Evolutionary conservation across 495 filamentous ascomycete species (phyloP), one percentile per base, ranked within the genome.

Genomic region (Achaetomiella virescens): DNA sequence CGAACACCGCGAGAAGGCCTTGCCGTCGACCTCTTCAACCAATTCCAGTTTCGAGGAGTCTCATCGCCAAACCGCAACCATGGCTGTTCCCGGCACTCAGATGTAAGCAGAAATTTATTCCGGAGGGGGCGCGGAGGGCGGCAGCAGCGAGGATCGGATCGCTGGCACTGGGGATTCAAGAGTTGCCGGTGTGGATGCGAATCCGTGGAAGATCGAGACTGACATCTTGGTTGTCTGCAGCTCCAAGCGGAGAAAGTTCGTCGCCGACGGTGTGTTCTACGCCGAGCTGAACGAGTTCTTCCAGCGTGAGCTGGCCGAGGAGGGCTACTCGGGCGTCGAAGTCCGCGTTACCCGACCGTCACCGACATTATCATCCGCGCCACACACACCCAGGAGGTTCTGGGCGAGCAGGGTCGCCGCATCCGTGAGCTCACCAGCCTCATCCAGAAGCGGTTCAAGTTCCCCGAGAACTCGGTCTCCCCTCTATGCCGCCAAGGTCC

Each of bases 221-320:
- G 31, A 46, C 24, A 37, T 51, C 44, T 57, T 35, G 29, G 41
- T 52, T 43, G 31, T 55, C 41, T 62, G 63, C 63, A 89, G 86
- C 77, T 97, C 92, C 72, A 98, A 98, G 88, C 86, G 90, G 73
- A 87, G 93, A 80, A 98, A 98, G 88, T 98, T 98, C 84, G 91
- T 97, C 76, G 95, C 95, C 71, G 95, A 97, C 77, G 95, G 93
- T 81, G 95, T 97, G 74, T 98, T 97, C 88, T 98, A 97, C 77
- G 95, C 95, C 80, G 93, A 98, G 80, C 79, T 97, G 77, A 98
- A 97, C 87, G 93, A 98, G 81, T 98, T 98, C 88, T 98, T 98
- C 90, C 95, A 97, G 83, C 92, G 95, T 75, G 93, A 98, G 81
- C 82, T 98, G 72, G 92, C 92, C 73, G 92, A 98, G 84, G 95